These are phyloP conservation scores for Candida stauntonica DNA, from an alignment of 805 yeast genomes.

Conservation along the genomic window DNA sequence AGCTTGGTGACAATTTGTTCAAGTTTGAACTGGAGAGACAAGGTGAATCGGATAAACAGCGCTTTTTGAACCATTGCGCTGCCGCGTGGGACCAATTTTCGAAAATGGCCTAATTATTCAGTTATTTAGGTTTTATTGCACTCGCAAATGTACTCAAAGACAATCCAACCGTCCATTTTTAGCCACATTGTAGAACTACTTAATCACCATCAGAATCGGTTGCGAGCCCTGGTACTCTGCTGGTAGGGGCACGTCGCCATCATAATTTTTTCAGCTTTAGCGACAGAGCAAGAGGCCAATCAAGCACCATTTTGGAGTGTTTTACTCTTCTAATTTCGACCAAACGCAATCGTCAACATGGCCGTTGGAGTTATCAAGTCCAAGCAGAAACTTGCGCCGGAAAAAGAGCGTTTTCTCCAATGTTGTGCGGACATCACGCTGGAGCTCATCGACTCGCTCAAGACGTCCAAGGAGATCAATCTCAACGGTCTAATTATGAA, in stretches of 20 bases:
- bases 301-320: no score
- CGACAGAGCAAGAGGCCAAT: no score
- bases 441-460: constrained; percentile 75
- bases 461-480: constrained; percentile 74
- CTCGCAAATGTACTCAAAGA: no score
- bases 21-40: constrained; percentile 22
- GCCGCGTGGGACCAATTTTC: constrained; percentile 33
- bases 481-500: constrained; percentile 84
- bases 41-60: constrained; percentile 20
- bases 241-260: constrained; percentile 3
- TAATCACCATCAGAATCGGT: no score
- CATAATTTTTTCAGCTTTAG: constrained; percentile 2
- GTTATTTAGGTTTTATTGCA: not conserved
- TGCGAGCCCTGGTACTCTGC: constrained; percentile 3
- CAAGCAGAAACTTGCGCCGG: constrained; percentile 78
- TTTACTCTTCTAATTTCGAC: no score
- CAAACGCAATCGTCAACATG: constrained; percentile 16
- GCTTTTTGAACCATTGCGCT: constrained; percentile 32
- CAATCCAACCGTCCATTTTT: no score
- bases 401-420: constrained; percentile 86
- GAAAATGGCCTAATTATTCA: constrained; percentile 4
- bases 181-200: no score
- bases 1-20: constrained; percentile 21
- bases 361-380: constrained; percentile 29
- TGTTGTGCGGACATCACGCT: constrained; percentile 90